Evolutionary conservation across 2,329 filamentous ascomycete species (phyloP).

Genomic region (Pseudocercospora musae): DNA sequence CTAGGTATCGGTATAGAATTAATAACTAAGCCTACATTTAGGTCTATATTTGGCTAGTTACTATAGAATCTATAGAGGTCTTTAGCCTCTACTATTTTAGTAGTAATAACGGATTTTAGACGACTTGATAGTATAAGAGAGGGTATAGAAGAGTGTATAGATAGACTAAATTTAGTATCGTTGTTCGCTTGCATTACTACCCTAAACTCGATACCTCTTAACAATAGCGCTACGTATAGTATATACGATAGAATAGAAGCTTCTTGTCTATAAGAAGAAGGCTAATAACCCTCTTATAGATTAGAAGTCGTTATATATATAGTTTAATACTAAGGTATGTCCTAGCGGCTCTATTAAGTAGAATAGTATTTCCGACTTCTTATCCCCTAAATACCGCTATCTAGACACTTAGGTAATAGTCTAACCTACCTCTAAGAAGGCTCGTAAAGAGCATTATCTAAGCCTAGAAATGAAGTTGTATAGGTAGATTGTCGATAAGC

Average conservation of each 20-base stretch:
- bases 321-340: not conserved
- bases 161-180: not conserved
- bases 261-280: not conserved
- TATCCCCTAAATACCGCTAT: not conserved
- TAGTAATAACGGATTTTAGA: not conserved
- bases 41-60: not conserved
- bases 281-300: not conserved
- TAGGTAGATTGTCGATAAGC: not conserved
- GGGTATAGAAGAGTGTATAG: not conserved
- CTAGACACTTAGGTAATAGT: not conserved
- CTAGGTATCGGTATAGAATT: not conserved
- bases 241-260: not conserved
- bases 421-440: not conserved
- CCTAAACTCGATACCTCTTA: not conserved
- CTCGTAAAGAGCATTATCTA: not conserved
- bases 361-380: not conserved
- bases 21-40: too few species aligned
- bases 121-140: not conserved
- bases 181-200: not conserved
- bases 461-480: not conserved
- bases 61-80: not conserved
- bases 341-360: not conserved
- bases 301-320: not conserved
- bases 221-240: not conserved
- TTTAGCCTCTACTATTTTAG: not conserved